Evolutionary conservation across 2,329 filamentous ascomycete genomes (phyloP), one percentile per base, ranked within the genome.

Genomic region (Amauroascus niger): DNA sequence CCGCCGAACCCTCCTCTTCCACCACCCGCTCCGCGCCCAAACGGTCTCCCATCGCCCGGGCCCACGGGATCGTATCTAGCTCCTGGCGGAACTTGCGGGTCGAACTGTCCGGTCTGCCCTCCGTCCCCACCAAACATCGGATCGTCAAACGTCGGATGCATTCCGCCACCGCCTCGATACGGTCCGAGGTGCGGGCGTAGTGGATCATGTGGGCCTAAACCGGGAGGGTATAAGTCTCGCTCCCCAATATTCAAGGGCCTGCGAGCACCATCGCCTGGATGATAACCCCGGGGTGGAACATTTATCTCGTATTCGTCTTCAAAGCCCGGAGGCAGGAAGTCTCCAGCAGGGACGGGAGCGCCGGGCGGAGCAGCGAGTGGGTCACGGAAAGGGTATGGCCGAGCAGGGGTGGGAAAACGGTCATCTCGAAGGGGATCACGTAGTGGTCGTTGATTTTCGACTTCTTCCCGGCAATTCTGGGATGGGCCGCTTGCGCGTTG

Each of bases 131-230:
- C 78, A 65, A 95, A 95, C 46, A 96, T 70, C 6, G 88, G 88
- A 65, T 97, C 90, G 62, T 95, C 88, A 66, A 95, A 93, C 0
- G 90, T 95, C 0, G 93, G 93, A 69, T 96, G 87, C 93, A 98
- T 98, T 0, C 93, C 93, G 11, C 85, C 82, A 13, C 81, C 79
- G 0, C 80, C 78, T n/a, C 79, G 72, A 46, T 79, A 76, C 28
- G 80, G 79, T 6, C 82, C 79, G 53, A 88, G 80, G 1, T 79
- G 78, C 3, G 80, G 79, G 30, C 86, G 74, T 2, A 96, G 71
- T 11, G 91, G 89, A 67, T 96, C 90, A 62, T 89, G 76, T 0
- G 90, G 90, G 0, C 89, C 90, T 0, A 98, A 73, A 0, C 88
- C 88, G 8, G 84, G 84, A 1, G 93, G 93, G 62, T 97, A 86